These are phyloP conservation scores for Neurospora sublineolata DNA, from an alignment of 495 filamentous ascomycete genomes.

Conservation along the genomic window DNA sequence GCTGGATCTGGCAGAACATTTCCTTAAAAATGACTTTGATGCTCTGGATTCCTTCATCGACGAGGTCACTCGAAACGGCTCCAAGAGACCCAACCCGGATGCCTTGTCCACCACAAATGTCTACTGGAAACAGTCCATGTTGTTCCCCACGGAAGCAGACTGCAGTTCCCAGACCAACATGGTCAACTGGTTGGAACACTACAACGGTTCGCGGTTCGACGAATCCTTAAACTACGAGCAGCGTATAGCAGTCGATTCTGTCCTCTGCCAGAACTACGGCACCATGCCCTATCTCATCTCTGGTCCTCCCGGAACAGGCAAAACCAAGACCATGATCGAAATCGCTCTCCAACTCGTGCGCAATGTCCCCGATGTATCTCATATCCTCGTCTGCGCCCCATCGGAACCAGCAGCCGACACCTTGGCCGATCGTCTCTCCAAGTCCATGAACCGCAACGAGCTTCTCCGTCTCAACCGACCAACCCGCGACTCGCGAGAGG, in stretches of 20 bases:
- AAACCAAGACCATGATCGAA: slow-evolving; percentile 46
- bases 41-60: not conserved
- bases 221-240: slow-evolving; percentile 41
- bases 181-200: slow-evolving; percentile 4
- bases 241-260: slow-evolving; percentile 34
- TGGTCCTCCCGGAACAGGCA: slow-evolving; percentile 44
- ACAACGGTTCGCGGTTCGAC: slow-evolving; percentile 22
- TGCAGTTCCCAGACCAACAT: slow-evolving; percentile 28
- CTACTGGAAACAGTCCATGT: slow-evolving; percentile 36
- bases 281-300: slow-evolving; percentile 41
- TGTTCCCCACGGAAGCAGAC: slow-evolving; percentile 35
- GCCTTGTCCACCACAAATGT: not conserved
- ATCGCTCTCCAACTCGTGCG: slow-evolving; percentile 24
- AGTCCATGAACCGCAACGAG: slow-evolving; percentile 25
- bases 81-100: not conserved
- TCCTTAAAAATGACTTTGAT: not conserved
- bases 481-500: slow-evolving; percentile 37
- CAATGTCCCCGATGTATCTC: slow-evolving; percentile 14
- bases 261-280: slow-evolving; percentile 35
- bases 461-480: slow-evolving; percentile 40
- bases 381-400: slow-evolving; percentile 45
- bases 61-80: not conserved
- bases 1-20: slow-evolving; percentile 5
- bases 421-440: slow-evolving; percentile 34
- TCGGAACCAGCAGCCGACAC: slow-evolving; percentile 47